Percentiles rank a stretch among this genome's conserved stretches.
Evolutionary conservation across 139 green algal genomes (phyloP).

Genomic region (Edaphochlamys debaryana): DNA sequence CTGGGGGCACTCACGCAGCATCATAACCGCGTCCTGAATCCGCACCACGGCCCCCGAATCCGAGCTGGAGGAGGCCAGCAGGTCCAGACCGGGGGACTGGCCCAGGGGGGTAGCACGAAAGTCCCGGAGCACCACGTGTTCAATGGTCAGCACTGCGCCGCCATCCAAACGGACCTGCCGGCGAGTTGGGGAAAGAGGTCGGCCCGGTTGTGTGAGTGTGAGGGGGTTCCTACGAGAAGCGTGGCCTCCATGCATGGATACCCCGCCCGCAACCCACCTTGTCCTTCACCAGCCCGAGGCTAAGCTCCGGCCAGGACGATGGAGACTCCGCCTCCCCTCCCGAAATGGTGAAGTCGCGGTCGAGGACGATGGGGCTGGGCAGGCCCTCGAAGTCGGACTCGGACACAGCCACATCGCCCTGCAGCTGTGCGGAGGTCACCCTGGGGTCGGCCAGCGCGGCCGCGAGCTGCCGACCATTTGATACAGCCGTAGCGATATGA

Average conservation of each 20-base stretch:
- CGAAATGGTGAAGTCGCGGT: constrained; percentile 4
- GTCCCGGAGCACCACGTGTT: constrained; percentile 10
- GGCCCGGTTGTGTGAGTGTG: background rate
- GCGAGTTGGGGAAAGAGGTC: too few relatives aligned
- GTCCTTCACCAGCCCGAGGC: background rate
- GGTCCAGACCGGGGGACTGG: constrained; percentile 26
- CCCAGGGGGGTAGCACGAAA: constrained; percentile 21
- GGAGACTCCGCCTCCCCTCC: background rate
- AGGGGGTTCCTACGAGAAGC: background rate
- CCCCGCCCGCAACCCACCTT: background rate
- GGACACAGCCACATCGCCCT: background rate
- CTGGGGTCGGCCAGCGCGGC: background rate
- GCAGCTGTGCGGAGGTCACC: background rate
- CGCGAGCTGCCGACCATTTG: background rate
- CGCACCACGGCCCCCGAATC: constrained; percentile 19
- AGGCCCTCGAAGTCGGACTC: background rate
- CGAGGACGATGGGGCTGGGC: background rate
- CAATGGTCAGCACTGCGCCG: background rate
- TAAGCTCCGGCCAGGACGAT: background rate
- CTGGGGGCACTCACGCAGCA: constrained; percentile 20
- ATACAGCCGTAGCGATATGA: background rate
- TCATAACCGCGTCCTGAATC: constrained; percentile 7
- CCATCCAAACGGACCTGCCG: constrained; percentile 1
- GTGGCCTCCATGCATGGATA: background rate
- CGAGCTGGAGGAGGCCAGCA: background rate